These are phyloP conservation scores for Fomitopsis palustris DNA, from an alignment of 1,284 basidiomycete species.

Conservation along the genomic window DNA sequence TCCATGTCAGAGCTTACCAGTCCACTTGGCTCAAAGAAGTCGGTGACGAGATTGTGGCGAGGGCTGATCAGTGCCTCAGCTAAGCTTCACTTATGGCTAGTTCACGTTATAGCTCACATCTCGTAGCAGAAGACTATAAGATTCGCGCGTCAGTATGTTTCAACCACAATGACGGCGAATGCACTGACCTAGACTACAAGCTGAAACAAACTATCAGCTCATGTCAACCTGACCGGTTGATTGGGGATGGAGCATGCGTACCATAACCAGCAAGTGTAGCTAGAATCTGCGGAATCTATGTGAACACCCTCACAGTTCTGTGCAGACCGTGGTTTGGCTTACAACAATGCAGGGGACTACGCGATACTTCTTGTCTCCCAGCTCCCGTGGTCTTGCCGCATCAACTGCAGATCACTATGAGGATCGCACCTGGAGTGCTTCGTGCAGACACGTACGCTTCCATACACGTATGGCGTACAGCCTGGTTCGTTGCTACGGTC, in stretches of 20 bases:
- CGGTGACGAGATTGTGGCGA: background rate
- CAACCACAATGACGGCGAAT: background rate
- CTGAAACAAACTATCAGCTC: background rate
- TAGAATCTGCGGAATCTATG: background rate
- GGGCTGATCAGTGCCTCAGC: background rate
- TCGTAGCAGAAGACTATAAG: slow-evolving; percentile 15
- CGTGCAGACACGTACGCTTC: slow-evolving; percentile 10
- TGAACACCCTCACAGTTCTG: too few relatives aligned
- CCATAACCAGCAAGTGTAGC: background rate
- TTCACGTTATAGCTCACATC: slow-evolving; percentile 11
- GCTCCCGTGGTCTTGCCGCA: background rate
- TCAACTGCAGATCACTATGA: background rate
- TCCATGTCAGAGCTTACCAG: background rate
- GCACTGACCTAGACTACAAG: background rate
- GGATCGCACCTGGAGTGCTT: background rate
- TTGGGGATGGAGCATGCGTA: background rate
- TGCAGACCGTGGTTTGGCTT: background rate
- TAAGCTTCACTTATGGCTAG: background rate
- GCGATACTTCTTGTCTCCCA: background rate
- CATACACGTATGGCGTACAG: slow-evolving; percentile 17
- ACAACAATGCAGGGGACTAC: background rate
- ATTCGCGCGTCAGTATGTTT: background rate
- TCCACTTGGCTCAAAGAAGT: background rate
- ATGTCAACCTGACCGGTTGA: background rate
- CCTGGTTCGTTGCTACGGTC: background rate